A percentile compares a stretch with the other conserved stretches of the same genome.
Conservation (phyloP, 2,329 filamentous ascomycete species). For the Fusarium odoratissimum region DNA sequence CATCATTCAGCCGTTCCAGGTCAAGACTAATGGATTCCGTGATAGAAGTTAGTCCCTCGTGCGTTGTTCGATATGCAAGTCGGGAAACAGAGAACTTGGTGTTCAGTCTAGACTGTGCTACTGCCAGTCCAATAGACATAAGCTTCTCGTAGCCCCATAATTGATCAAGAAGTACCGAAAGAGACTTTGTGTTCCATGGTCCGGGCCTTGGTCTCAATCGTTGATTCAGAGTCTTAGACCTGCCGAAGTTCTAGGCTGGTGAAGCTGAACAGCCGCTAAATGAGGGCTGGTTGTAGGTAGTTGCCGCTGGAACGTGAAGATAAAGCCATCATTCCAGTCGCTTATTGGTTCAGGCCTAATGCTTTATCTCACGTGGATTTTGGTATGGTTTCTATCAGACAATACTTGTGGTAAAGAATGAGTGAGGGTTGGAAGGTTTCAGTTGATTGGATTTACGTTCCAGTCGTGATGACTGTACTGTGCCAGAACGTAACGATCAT, state of each 20-base stretch:
- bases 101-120: neutral
- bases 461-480: neutral
- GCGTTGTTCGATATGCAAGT: neutral
- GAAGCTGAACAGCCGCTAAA: neutral
- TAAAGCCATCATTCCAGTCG: constrained; percentile 17
- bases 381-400: no score
- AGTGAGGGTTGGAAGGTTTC: neutral
- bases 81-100: neutral
- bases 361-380: neutral
- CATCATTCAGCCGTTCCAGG: neutral
- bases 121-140: neutral
- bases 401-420: neutral
- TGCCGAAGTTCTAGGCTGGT: neutral
- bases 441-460: neutral
- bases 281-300: neutral
- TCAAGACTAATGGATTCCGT: neutral
- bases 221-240: neutral
- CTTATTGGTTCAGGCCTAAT: no score
- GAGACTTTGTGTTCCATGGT: neutral
- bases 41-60: neutral
- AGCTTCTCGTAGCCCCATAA: neutral
- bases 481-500: neutral
- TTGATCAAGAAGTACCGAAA: neutral
- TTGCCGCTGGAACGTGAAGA: neutral
- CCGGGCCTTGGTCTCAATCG: neutral